Evolutionary conservation across 371 early-diverging fungal genomes (phyloP), one percentile per base, ranked within the genome.

Genomic region (Saksenaea vasiformis): DNA sequence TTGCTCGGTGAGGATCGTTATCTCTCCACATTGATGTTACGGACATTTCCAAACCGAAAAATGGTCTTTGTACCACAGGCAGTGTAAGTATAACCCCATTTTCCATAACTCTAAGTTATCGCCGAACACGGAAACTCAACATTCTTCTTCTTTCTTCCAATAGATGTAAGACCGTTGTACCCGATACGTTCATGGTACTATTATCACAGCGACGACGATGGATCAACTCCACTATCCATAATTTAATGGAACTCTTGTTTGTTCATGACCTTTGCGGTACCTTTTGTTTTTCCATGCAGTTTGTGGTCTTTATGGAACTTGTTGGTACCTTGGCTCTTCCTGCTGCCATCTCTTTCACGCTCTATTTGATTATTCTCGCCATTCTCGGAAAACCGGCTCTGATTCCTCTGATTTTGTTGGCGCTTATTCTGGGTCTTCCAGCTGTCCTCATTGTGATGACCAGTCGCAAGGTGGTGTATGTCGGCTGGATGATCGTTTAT

Each of bases 171-270:
- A 99, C 99, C 0, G 87, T 93, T 19, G 99, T 99, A 1, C 99
- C 99, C 3, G 95, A 94, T 68, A 86, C 86, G 19, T 99, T 99
- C 79, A 85, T 76, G 66, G 95, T 98, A 28, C 85, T 99, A 44
- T 79, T 99, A 35, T 96, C 96, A 15, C 99, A 99, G 79, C 90
- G 99, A 24, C 89, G 99, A 62, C 84, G 99, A 56, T 99, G 99
- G 99, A 99, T 99, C 80, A 99, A 99, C 83, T 98, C 98, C 3
- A 99, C 99, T 0, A 91, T 98, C 57, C 98, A 98, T 68, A 99
- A 99, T 70, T 78, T 99, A 65, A 74, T 96, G 78, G 99, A 99
- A 77, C 77, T 99, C 55, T 89, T 98, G 17, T 82, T 95, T 60
- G 96, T 99, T 5, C 88, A 93, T 35, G 95, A 98, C 71, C 82